These are phyloP conservation scores for Astrothelium macrocarpum DNA, from an alignment of 495 filamentous ascomycete genomes.

Conservation along the genomic window DNA sequence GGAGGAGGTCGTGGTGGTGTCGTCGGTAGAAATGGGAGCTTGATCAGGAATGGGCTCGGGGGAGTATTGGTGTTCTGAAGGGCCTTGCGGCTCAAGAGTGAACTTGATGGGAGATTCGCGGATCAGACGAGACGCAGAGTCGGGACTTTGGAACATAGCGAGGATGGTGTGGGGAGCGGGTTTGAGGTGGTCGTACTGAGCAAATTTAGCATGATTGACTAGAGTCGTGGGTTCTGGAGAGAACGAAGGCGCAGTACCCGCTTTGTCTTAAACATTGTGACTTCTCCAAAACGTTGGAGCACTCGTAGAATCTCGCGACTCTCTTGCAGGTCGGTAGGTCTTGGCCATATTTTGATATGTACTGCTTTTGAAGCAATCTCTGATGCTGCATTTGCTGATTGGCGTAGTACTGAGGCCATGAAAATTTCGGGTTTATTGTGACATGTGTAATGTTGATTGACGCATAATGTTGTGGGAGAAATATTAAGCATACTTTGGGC, in stretches of 20 bases:
- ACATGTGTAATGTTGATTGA: neutral
- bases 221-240: neutral
- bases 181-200: slow-evolving; percentile 34
- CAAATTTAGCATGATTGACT: neutral
- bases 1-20: slow-evolving; percentile 9
- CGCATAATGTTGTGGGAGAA: neutral
- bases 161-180: slow-evolving; percentile 31
- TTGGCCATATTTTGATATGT: slow-evolving; percentile 55
- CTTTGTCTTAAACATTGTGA: slow-evolving; percentile 65
- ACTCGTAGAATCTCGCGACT: slow-evolving; percentile 60
- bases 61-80: neutral
- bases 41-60: slow-evolving; percentile 14
- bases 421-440: neutral
- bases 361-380: slow-evolving; percentile 31
- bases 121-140: slow-evolving; percentile 2
- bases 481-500: neutral
- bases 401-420: slow-evolving; percentile 12
- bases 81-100: neutral
- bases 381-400: slow-evolving; percentile 6
- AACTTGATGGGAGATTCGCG: neutral
- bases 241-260: slow-evolving; percentile 36
- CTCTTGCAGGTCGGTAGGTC: slow-evolving; percentile 55
- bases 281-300: slow-evolving; percentile 65
- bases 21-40: neutral
- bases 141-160: slow-evolving; percentile 30